Base-by-base conservation (phyloP, 305 asterid genomes). In the Lippia alba region DNA sequence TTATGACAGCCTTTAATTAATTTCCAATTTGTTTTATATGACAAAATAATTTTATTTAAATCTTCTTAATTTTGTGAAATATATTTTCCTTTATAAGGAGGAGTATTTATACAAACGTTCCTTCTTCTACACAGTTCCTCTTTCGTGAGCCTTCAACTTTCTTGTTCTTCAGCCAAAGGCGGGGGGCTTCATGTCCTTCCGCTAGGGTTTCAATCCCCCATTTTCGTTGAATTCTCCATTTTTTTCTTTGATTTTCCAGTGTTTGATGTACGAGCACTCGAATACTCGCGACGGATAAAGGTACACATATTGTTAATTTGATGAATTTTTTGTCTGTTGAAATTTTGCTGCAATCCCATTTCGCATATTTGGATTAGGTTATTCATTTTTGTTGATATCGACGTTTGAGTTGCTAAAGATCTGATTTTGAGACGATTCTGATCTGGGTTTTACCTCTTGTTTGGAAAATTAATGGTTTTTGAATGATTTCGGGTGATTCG, bases 181-280 rank as follows among this genome's bases (percentile, higher is more conserved):
- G 49, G 74, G 54, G 78, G 75, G 59, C 72, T 74, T 33, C 68
- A 30, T 62, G 73, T 77, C 73, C 49, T 62, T 66, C 7, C 71
- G 32, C 67, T 70, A 84, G 86, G 86, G 86, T 78, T 84, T 62
- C 73, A 45, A 50, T 72, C 64, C 55, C 64, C 70, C 18, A 62
- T 84, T 70, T 20, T 58, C 69, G 46, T 68, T 71, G 12, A 56
- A 18, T 14, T 50, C 56, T 72, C 64, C 44, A 6, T 32, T 12
- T 48, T 48, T n/a, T 36, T 72, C 46, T 34, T 40, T 14, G 46
- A 34, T 30, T 70, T 67, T 15, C 30, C 30, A 61, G 15, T 18
- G 68, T 39, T 64, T 58, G 64, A 64, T 68, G 66, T 57, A 19
- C 50, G 54, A 55, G 48, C 41, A 36, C 56, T 72, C 65, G 6